Percentiles rank a stretch among this genome's conserved stretches.
phyloP scores from a whole-genome alignment of 441 rosid species.

The Populus hybrid region DNA sequence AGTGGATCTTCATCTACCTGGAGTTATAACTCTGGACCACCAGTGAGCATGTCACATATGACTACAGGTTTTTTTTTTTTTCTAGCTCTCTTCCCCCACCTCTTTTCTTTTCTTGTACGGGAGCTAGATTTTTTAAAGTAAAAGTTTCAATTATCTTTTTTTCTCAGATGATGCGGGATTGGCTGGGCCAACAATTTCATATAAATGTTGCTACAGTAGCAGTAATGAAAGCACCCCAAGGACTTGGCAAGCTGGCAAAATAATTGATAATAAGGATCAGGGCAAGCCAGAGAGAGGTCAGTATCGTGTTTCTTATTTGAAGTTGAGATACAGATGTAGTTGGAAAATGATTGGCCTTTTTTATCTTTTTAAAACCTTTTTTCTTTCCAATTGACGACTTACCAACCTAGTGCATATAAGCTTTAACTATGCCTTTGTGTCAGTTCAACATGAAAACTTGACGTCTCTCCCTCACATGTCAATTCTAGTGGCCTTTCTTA shows the following conservation, averaged over 20 bases:
- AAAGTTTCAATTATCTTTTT: neutral
- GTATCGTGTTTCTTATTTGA: too few relatives aligned
- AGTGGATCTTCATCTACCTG: slow-evolving; percentile 45
- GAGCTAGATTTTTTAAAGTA: neutral
- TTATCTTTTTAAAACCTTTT: neutral
- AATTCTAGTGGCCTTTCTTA: neutral
- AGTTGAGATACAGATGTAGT: neutral
- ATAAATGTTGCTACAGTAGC: slow-evolving; percentile 45
- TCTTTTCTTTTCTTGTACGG: neutral
- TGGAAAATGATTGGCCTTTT: neutral
- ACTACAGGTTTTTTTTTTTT: slow-evolving; percentile 42
- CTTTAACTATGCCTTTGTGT: neutral
- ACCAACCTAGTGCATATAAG: neutral
- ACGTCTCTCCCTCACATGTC: too few relatives aligned
- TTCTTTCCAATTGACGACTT: neutral
- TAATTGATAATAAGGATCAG: slow-evolving; percentile 40
- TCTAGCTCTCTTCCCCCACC: neutral
- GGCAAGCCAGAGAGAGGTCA: slow-evolving; percentile 57
- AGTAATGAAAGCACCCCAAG: slow-evolving; percentile 58
- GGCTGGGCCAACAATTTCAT: slow-evolving; percentile 28
- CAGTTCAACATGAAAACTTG: neutral
- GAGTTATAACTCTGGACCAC: slow-evolving; percentile 33
- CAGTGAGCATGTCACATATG: slow-evolving; percentile 34
- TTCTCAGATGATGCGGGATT: slow-evolving; percentile 40
- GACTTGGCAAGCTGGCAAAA: slow-evolving; percentile 40